phyloP scores from a whole-genome alignment of 345 rosid genomes.

The Eucalyptus camaldulensis region DNA sequence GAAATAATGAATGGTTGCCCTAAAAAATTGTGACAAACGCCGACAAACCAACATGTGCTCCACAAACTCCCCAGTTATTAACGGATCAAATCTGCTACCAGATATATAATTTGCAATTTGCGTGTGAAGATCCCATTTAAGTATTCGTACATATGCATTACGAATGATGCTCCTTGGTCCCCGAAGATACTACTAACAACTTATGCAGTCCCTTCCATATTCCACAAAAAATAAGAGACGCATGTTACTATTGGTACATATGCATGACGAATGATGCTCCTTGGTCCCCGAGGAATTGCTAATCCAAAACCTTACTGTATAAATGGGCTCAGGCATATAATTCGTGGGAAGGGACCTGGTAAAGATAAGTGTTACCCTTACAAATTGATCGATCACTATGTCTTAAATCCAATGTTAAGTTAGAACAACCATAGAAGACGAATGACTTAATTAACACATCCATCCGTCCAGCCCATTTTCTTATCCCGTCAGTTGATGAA shows the following conservation, averaged over 20 bases:
- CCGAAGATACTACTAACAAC: background rate
- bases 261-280: rapidly evolving
- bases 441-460: background rate
- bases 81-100: background rate
- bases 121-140: too few relatives aligned
- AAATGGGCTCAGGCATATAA: rapidly evolving
- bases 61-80: rapidly evolving
- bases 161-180: too few relatives aligned
- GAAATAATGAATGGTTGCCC: rapidly evolving
- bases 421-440: rapidly evolving
- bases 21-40: rapidly evolving
- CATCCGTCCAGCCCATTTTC: background rate
- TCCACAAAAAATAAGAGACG: rapidly evolving
- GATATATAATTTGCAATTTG: too few relatives aligned
- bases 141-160: too few relatives aligned
- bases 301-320: rapidly evolving
- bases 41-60: rapidly evolving
- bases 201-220: background rate
- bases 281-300: background rate
- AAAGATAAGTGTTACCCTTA: rapidly evolving
- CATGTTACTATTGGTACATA: background rate
- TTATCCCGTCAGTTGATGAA: background rate
- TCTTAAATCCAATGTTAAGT: background rate
- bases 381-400: rapidly evolving
- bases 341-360: rapidly evolving